These are phyloP conservation scores for Exophiala oligosperma DNA, from an alignment of 2,329 filamentous ascomycete species.

Conservation along the genomic window DNA sequence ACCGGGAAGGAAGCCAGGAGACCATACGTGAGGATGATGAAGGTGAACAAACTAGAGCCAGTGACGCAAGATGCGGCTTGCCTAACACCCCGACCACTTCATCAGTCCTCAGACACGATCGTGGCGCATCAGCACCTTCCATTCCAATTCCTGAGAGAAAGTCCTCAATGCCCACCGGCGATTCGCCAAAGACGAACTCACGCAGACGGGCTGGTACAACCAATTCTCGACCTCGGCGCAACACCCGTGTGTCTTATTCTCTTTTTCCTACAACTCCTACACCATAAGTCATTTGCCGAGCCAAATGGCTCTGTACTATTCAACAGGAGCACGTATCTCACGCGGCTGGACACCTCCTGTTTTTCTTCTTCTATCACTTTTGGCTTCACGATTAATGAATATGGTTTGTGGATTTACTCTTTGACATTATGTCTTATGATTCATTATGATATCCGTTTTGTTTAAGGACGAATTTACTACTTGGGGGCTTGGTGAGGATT, in stretches of 20 bases:
- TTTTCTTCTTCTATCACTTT: not conserved
- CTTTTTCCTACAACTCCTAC: slow-evolving; percentile 37
- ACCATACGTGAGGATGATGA: slow-evolving; percentile 22
- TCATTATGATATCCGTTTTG: not conserved
- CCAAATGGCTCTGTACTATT: not conserved
- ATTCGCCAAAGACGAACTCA: slow-evolving; percentile 1
- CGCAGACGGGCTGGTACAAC: slow-evolving; percentile 26
- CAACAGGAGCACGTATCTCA: not conserved
- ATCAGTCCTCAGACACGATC: slow-evolving; percentile 10
- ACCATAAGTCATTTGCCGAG: not conserved
- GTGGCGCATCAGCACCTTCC: slow-evolving; percentile 19
- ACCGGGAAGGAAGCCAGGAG: slow-evolving; percentile 23
- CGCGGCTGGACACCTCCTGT: not conserved
- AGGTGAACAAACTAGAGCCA: not conserved
- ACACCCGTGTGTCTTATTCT: slow-evolving; percentile 44
- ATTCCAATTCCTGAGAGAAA: slow-evolving; percentile 24
- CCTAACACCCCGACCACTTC: not conserved
- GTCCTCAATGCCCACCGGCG: slow-evolving; percentile 22
- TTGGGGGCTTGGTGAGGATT: not conserved
- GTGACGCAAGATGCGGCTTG: not conserved
- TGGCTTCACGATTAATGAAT: slow-evolving; percentile 1
- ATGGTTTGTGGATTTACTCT: not conserved
- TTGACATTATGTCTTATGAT: not conserved
- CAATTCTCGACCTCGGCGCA: slow-evolving; percentile 21
- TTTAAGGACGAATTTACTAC: not conserved